These are phyloP conservation scores for Botrytis hyacinthi DNA, from an alignment of 2,329 filamentous ascomycete genomes.

Conservation along the genomic window DNA sequence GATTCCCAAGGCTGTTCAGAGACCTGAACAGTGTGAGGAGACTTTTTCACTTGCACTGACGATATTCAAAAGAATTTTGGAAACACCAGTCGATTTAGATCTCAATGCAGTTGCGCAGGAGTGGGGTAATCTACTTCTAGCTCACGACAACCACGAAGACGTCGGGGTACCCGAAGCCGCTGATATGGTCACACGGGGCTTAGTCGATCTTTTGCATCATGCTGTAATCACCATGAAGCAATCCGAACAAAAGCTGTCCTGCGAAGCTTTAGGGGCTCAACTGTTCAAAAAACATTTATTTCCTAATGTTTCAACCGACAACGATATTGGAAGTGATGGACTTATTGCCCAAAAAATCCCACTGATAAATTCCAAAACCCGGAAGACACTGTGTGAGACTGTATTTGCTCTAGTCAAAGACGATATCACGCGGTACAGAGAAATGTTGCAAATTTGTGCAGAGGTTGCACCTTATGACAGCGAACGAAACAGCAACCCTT, in stretches of 20 bases:
- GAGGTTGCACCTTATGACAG: conserved; percentile 52
- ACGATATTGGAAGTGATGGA: conserved; percentile 32
- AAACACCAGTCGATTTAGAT: conserved; percentile 32
- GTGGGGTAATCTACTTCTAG: conserved; percentile 41
- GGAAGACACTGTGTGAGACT: conserved; percentile 59
- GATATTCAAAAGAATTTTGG: conserved; percentile 44
- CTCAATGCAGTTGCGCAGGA: conserved; percentile 32
- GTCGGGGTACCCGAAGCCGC: conserved; percentile 37
- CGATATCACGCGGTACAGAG: conserved; percentile 47
- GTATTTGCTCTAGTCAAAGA: conserved; percentile 56
- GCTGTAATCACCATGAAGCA: conserved; percentile 37
- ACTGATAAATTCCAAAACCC: conserved; percentile 53
- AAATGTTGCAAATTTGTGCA: conserved; percentile 52
- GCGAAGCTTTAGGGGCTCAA: conserved; percentile 45
- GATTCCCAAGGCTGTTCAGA: conserved; percentile 29
- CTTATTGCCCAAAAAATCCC: conserved; percentile 43
- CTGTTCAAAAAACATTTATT: conserved; percentile 67
- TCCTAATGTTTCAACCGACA: conserved; percentile 47
- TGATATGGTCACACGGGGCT: conserved; percentile 39
- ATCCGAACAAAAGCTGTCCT: conserved; percentile 31
- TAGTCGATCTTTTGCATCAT: conserved; percentile 41
- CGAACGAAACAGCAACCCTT: conserved; percentile 45
- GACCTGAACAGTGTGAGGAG: conserved; percentile 37
- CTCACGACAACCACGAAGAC: conserved; percentile 45
- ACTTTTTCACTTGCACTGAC: conserved; percentile 43